phyloP scores from a whole-genome alignment of 163 green algal genomes.

The Chlorella variabilis region DNA sequence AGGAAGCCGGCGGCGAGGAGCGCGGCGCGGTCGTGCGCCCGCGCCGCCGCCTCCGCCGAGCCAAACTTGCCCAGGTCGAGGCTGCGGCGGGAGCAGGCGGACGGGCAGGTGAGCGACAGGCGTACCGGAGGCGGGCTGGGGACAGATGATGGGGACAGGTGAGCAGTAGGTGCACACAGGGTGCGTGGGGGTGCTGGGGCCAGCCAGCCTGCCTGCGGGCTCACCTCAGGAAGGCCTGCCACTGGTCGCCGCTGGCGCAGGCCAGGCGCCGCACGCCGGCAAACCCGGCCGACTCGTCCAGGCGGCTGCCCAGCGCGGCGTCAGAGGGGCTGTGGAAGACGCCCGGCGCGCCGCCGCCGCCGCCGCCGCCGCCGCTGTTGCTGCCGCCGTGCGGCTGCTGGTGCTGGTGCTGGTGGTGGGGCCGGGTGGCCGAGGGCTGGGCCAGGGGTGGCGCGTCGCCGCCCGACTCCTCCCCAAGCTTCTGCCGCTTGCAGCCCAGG shows the following conservation, averaged over 20 bases:
- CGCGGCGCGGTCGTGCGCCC: conserved; percentile 26
- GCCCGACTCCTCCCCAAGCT: background rate
- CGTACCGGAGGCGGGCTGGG: too few relatives aligned
- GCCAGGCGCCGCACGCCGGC: background rate
- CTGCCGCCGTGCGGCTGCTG: background rate
- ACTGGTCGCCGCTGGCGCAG: background rate
- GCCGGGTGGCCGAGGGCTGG: background rate
- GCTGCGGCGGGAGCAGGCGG: background rate
- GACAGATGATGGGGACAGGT: too few relatives aligned
- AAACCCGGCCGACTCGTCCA: conserved; percentile 23
- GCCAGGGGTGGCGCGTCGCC: background rate
- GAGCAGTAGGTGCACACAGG: too few relatives aligned
- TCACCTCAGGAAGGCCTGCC: conserved; percentile 9
- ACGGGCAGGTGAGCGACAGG: background rate
- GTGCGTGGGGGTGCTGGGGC: too few relatives aligned
- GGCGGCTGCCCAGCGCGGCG: background rate
- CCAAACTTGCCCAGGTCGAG: conserved; percentile 23
- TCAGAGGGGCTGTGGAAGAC: conserved; percentile 19
- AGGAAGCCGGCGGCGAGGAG: conserved; percentile 22
- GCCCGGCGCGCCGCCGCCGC: background rate
- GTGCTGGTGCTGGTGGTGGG: background rate
- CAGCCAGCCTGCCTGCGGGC: too few relatives aligned
- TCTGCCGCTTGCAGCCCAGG: conserved; percentile 2
- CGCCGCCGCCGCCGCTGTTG: background rate
- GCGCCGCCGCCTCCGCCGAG: conserved; percentile 8